Base-by-base conservation (phyloP, 176 grass and related monocot species). In the Tillandsia leiboldiana region DNA sequence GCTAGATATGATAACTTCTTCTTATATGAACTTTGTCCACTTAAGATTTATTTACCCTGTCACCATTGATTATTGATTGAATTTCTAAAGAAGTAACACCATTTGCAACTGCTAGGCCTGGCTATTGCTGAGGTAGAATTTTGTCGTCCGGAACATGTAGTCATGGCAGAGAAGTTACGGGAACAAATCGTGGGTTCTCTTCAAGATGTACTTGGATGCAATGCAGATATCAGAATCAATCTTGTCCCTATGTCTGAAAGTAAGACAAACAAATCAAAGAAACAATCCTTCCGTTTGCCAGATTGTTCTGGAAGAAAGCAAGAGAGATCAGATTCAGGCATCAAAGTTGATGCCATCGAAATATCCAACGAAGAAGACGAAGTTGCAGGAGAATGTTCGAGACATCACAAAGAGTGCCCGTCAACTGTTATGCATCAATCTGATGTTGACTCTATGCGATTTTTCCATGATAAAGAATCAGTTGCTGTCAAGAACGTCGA, bases 41-140 rank as follows among this genome's bases (percentile, higher is more conserved):
- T 74, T 68, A 9, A 42, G 10, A 64, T 24, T 23, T 53, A 51
- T 71, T 7, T 49, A 72, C 48, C 57, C 26, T 28, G 10, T 53
- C 59, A 68, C 65, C 29, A 81, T 56, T 80, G 8, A 67, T 8
- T 75, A 65, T 65, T 42, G 33, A 56, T 56, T 14, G 9, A 59
- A 13, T 1, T 20, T 58, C 54, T 59, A 20, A 13, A 59, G 14
- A 59, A 4, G 11, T 13, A 29, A 29, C 22, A 50, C n/a, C 15
- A 7, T 68, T 15, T 66, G 50, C 26, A 51, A 12, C 33, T 63
- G 80, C 66, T 62, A 96, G 92, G 86, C 75, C 52, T 75, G 57
- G 82, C 83, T 49, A 74, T 96, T 78, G 92, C 75, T 8, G 83
- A 91, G 70, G 63, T 96, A 70, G 83, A 89, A 62, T 88, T 91